phyloP scores from a whole-genome alignment of 192 early-diverging fungal species.

The Backusella tarrabulga region DNA sequence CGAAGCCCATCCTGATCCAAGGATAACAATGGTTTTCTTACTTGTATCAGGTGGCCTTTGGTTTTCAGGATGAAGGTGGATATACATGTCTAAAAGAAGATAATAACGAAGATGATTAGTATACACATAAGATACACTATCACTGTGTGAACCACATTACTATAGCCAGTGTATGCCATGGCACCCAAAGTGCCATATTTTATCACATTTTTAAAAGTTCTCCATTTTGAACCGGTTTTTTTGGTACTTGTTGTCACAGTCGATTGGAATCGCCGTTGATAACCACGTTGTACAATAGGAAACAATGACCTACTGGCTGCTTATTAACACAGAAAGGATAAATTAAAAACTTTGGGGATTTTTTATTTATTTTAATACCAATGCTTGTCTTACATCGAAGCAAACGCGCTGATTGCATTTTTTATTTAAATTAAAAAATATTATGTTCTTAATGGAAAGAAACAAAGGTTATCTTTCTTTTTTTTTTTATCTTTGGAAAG shows the following conservation, averaged over 20 bases:
- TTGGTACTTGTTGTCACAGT: background rate
- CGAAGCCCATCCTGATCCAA: slow-evolving; percentile 42
- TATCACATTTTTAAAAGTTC: background rate
- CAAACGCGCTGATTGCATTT: background rate
- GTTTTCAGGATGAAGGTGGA: slow-evolving; percentile 41
- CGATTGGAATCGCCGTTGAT: background rate
- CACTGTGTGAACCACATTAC: background rate
- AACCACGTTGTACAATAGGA: background rate
- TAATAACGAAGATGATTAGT: background rate
- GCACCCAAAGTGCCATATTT: background rate
- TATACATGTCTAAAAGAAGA: slow-evolving; percentile 34
- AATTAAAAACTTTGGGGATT: background rate
- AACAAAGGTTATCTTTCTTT: background rate
- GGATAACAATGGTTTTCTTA: slow-evolving; percentile 42
- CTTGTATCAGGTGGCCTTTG: slow-evolving; percentile 53
- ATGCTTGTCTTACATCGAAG: slow-evolving; percentile 3
- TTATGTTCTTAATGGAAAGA: no score
- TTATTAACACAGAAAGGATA: background rate
- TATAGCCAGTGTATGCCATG: background rate
- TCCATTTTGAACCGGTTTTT: slow-evolving; percentile 2
- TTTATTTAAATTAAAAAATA: background rate
- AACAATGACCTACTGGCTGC: background rate
- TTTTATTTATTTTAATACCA: background rate
- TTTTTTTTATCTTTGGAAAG: background rate
- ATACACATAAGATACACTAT: background rate